Base-by-base conservation (phyloP, 1,139 yeast species). In the Meyerozyma elateridarum region DNA sequence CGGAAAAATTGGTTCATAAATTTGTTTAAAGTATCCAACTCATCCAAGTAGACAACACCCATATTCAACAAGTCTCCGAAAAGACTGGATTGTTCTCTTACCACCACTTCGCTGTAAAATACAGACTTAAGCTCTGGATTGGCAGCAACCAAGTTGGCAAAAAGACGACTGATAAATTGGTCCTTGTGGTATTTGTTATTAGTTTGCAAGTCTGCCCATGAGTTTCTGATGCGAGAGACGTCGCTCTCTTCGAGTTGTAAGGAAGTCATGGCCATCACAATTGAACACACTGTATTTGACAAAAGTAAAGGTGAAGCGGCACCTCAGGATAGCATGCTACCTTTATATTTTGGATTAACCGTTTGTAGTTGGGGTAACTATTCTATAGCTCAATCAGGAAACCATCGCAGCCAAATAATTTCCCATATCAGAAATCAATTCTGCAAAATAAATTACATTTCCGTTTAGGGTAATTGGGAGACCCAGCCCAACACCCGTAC, bases 21-120 rank as follows among this genome's bases (percentile, higher is more conserved):
- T 38, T 61, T 63, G 24, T 59, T 53, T 27, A 67, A 51, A 29
- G 58, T 45, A 6, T 38, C 39, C 8, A 39, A 17, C 33, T 64
- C 56, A 27, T 60, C 58, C 34, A 63, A 40, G 46, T 64, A 60
- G 28, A 53, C 43, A 28, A 66, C 48, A 5, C 58, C 42, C 38
- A 60, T 63, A 30, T 51, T 51, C 31, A 68, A 52, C 38, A 65
- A 49, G 37, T 67, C 73, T 13, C 58, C 58, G 39, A 68, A 61
- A 12, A 64, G 48, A 6, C 38, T 35, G 8, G 64, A 47, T 36
- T 67, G 72, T 35, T 58, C 53, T 24, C 49, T 41, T 16, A 62
- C 44, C 8, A 50, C 44, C 6, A 44, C 44, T 12, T 56, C 59
- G 32, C 50, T 42, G 22, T 43, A 39, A 36, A 67, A 59, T 18